These are phyloP conservation scores for Helotiales sp. DNA, from an alignment of 2,329 filamentous ascomycete genomes.

Conservation along the genomic window DNA sequence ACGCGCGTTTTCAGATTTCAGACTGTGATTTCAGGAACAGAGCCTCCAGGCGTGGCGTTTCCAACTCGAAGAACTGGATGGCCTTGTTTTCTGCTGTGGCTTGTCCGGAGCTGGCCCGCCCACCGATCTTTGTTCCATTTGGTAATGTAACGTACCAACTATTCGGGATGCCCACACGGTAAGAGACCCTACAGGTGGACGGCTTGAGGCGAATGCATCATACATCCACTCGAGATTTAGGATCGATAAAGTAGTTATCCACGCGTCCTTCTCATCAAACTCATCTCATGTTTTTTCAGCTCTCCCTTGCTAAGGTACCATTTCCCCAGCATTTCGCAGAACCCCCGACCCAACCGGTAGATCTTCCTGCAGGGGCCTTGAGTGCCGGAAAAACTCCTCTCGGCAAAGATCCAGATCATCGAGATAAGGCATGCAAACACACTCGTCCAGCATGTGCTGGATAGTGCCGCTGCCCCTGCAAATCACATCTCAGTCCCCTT, in stretches of 20 bases:
- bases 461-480: neutral
- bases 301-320: neutral
- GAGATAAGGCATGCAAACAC: neutral
- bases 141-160: neutral
- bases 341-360: neutral
- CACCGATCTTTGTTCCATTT: neutral
- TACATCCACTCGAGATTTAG: neutral
- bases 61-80: no score
- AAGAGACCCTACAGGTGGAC: neutral
- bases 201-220: neutral
- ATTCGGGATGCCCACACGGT: neutral
- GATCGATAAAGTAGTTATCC: neutral
- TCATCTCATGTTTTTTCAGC: neutral
- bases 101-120: neutral
- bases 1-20: no score
- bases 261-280: neutral
- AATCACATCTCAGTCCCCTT: neutral
- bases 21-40: no score
- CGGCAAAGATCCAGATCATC: neutral
- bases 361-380: neutral
- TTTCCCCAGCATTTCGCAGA: neutral
- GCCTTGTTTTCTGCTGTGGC: neutral
- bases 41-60: no score
- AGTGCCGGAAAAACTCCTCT: conserved; percentile 1
- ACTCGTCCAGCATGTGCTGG: neutral